Evolutionary conservation across 78 protist species (phyloP).

Genomic region (Pigoraptor vietnamica): DNA sequence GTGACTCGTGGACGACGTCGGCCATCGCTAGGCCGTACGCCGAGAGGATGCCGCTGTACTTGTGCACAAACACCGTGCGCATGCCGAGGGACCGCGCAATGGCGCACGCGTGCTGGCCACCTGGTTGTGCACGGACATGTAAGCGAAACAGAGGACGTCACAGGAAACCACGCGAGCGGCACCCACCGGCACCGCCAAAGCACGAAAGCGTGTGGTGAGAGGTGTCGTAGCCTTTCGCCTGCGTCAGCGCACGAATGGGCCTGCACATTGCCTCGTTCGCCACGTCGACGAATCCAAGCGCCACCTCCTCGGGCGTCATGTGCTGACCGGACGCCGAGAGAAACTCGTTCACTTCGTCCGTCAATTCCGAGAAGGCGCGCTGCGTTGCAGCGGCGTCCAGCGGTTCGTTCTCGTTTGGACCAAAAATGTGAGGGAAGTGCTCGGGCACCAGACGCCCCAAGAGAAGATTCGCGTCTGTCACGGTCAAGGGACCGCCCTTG

Average conservation of each 20-base stretch:
- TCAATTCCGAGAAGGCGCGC: slow-evolving; percentile 36
- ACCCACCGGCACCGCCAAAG: slow-evolving; percentile 92
- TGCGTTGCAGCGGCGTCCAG: slow-evolving; percentile 59
- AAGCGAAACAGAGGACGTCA: not conserved
- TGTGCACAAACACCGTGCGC: slow-evolving; percentile 65
- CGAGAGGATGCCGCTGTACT: slow-evolving; percentile 70
- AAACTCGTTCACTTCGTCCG: slow-evolving; percentile 8
- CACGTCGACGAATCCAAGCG: slow-evolving; percentile 73
- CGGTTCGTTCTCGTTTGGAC: slow-evolving; percentile 70
- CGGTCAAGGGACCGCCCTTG: slow-evolving; percentile 77
- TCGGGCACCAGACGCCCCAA: slow-evolving; percentile 39
- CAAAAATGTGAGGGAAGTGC: slow-evolving; percentile 85
- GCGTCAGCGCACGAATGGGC: slow-evolving; percentile 82
- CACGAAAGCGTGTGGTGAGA: slow-evolving; percentile 69
- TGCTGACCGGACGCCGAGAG: not conserved
- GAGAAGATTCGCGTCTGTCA: slow-evolving; percentile 14
- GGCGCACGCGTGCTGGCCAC: slow-evolving; percentile 92
- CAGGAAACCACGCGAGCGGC: not conserved
- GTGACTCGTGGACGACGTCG: slow-evolving; percentile 47
- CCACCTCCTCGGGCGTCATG: slow-evolving; percentile 1
- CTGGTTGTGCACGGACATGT: slow-evolving; percentile 87
- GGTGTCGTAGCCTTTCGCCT: slow-evolving; percentile 69
- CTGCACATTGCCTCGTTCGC: slow-evolving; percentile 94
- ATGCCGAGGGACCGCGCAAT: slow-evolving; percentile 81
- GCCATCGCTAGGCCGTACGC: slow-evolving; percentile 89